phyloP scores from a whole-genome alignment of 1,284 basidiomycete species.

The Melampsora americana region DNA sequence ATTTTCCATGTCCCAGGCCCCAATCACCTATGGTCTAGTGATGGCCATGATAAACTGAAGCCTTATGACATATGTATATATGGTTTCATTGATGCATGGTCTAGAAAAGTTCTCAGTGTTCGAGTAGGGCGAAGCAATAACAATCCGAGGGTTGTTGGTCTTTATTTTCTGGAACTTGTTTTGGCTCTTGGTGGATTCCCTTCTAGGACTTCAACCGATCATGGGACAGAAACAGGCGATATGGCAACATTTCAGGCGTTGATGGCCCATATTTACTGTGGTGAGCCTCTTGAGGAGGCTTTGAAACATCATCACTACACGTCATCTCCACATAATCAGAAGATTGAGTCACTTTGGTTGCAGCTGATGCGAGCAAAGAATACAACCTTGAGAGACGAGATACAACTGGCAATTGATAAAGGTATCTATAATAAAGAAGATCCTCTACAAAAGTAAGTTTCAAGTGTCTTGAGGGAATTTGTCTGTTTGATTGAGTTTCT shows the following conservation, averaged over 20 bases:
- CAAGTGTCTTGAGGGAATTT: neutral
- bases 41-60: slow-evolving; percentile 17
- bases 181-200: neutral
- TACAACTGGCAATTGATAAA: neutral
- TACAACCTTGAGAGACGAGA: neutral
- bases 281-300: neutral
- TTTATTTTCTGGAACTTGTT: neutral
- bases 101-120: neutral
- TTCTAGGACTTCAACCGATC: neutral
- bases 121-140: neutral
- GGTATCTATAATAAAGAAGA: neutral
- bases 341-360: neutral
- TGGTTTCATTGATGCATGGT: slow-evolving; percentile 18
- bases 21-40: neutral
- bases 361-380: neutral
- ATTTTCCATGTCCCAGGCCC: neutral
- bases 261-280: neutral
- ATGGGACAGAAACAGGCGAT: no score
- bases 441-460: neutral
- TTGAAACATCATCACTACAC: neutral
- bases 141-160: neutral
- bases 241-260: neutral
- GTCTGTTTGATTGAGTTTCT: neutral
- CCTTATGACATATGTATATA: slow-evolving; percentile 13
- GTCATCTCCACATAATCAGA: neutral